phyloP scores from a whole-genome alignment of 805 yeast species.

The Sugiyamaella marilandica region DNA sequence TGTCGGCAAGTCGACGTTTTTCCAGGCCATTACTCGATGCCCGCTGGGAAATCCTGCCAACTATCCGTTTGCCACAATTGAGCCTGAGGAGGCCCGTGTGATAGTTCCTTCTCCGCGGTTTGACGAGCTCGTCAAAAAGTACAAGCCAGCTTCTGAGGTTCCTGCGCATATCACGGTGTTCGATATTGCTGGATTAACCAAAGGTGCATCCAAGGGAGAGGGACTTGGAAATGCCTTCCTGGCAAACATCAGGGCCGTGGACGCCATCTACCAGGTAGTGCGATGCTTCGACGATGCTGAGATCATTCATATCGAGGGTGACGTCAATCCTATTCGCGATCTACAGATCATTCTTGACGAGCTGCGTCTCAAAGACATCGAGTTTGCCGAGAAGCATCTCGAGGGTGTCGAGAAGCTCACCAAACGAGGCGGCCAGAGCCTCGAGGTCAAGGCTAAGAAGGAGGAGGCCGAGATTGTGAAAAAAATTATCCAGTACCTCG shows the following conservation, averaged over 20 bases:
- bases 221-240: constrained; percentile 97
- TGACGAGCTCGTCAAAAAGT: constrained; percentile 67
- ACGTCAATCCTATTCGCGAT: constrained; percentile 93
- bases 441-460: constrained; percentile 44
- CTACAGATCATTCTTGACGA: constrained; percentile 87
- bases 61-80: constrained; percentile 96
- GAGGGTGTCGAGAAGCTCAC: constrained; percentile 75
- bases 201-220: constrained; percentile 95
- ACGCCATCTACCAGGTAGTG: constrained; percentile 96
- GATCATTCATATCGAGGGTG: constrained; percentile 94
- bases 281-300: constrained; percentile 98
- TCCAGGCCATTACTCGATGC: constrained; percentile 92
- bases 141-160: constrained; percentile 75
- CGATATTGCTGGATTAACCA: constrained; percentile 97
- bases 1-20: constrained; percentile 92
- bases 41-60: constrained; percentile 96
- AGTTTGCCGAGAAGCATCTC: constrained; percentile 79
- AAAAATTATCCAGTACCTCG: constrained; percentile 67
- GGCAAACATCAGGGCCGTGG: constrained; percentile 94
- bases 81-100: constrained; percentile 97
- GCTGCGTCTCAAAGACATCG: constrained; percentile 93
- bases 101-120: constrained; percentile 88
- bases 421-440: constrained; percentile 81
- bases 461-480: constrained; percentile 57
- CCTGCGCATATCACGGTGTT: constrained; percentile 91